Base-by-base conservation (phyloP, 352 stramenopile species). In the Sclerospora graminicola region DNA sequence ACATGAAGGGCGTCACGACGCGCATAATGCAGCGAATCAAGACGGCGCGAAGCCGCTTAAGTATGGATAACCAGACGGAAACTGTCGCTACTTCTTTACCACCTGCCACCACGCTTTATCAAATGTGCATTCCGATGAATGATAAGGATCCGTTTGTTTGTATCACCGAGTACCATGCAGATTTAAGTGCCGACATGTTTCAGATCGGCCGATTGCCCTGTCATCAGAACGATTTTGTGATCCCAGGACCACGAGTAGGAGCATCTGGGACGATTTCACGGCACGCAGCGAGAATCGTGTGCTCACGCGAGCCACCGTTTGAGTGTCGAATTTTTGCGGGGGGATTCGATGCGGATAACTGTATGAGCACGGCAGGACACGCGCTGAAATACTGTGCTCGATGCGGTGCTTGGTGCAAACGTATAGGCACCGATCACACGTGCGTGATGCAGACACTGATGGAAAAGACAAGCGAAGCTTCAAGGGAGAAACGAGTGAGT, bases 121-220 rank as follows among this genome's bases (percentile, higher is more conserved):
- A 78, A 14, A 68, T 88, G 65, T 84, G 75, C 48, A 57, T 84
- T 7, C 75, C 75, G 0, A 84, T 88, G 69, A 78, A 74, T 53
- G 69, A 82, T 60, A 57, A 55, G 11, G 72, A 87, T 39, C 43
- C 57, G 9, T 58, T 71, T 38, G 72, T 58, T 7, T 78, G 63
- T 33, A 51, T 87, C 21, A 84, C 68, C 8, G 78, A 89, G 57
- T 89, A 82, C 45, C 49, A 60, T 28, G 36, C 49, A 4, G 70
- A 85, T 24, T 9, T 45, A 6, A 50, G 33, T 19, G 50, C 51
- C 14, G 78, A 89, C 38, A 79, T 89, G 74, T 89, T 86, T 49
- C 78, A 89, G 59, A 84, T 89, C 38, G 78, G 78, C 13, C 74
- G 78, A 21, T 81, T 86, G 70, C 78, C 78, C 10, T 86, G 74